Base-by-base conservation (phyloP, 1,284 basidiomycete genomes). In the Coniophora puteana region DNA sequence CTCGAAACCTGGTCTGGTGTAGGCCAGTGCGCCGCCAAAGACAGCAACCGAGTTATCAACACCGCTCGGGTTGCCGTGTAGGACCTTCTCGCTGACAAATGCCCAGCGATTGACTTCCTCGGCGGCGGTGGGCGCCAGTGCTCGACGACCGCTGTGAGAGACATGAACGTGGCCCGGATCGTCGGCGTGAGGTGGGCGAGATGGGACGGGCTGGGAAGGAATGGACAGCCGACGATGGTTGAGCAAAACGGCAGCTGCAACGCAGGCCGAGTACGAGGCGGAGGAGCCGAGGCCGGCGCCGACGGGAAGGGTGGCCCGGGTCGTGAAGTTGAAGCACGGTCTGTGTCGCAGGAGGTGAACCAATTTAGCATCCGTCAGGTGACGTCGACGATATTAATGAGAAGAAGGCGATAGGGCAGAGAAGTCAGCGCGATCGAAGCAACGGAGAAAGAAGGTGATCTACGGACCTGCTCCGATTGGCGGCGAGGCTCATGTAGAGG, bases 221-320 rank as follows among this genome's bases (percentile, higher is more conserved):
- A 81, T 58, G 28, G 57, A 62, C 50, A 89, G 76, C 45, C 80
- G 80, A 37, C 69, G 68, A 56, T 78, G 74, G 5, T 83, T 67
- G n/a, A 94, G 72, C 34, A 97, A 78, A 33, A 97, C 71, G 4
- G 91, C 71, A 0, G 89, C 83, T 4, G 93, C 83, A 29, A 90
- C 71, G 60, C 93, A 96, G 12, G 85, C 80, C 4, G 92, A 95
- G 67, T 89, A 96, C 6, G 96, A 93, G 2, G 96, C 96, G 17
- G 93, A 97, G 12, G 95, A 98, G 22, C 96, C 96, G 34, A 99
- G 83, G 29, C 96, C 96, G 7, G 96, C 96, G n/a, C 93, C 89
- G 48, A 99, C 88, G n/a, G 96, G 96, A 8, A 99, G 77, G n/a
- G 92, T 89, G 28, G 93, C 88, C 36, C 95, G 91, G 29, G 87